A percentile compares a stretch with the other conserved stretches of the same genome.
Evolutionary conservation across 768 basidiomycete genomes (phyloP).

Genomic region (Chalciporus chontae): DNA sequence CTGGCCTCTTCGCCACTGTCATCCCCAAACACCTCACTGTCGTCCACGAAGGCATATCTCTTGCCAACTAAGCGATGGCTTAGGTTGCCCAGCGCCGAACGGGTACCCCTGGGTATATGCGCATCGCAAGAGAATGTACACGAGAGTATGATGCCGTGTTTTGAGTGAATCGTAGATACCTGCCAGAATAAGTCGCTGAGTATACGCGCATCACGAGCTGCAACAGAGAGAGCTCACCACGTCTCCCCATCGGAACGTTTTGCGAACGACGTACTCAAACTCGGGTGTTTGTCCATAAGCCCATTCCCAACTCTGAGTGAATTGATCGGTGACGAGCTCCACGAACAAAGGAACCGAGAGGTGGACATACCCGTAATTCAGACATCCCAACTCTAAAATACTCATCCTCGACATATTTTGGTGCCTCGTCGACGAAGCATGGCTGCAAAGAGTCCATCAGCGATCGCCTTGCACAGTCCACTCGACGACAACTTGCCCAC

Average conservation of each 20-base stretch:
- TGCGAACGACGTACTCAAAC: slow-evolving; percentile 62
- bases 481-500: slow-evolving; percentile 15
- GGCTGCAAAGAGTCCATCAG: slow-evolving; percentile 30
- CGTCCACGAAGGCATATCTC: slow-evolving; percentile 38
- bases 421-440: slow-evolving; percentile 42
- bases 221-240: slow-evolving; percentile 32
- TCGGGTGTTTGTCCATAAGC: slow-evolving; percentile 90
- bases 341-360: not conserved
- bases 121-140: slow-evolving; percentile 34
- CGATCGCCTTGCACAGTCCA: not conserved
- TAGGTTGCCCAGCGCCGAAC: slow-evolving; percentile 20
- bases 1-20: slow-evolving; percentile 1
- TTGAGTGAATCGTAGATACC: slow-evolving; percentile 52
- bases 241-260: slow-evolving; percentile 50
- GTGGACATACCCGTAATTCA: slow-evolving; percentile 61
- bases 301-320: slow-evolving; percentile 87
- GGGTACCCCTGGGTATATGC: not conserved
- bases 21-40: slow-evolving; percentile 11
- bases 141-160: slow-evolving; percentile 61
- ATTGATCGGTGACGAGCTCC: too few species aligned
- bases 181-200: not conserved
- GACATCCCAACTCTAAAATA: slow-evolving; percentile 67
- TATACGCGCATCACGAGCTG: not conserved
- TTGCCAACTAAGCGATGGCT: slow-evolving; percentile 30
- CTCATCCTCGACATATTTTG: slow-evolving; percentile 41